Base-by-base conservation (phyloP, 2,329 filamentous ascomycete species). In the Ambrosiella xylebori region DNA sequence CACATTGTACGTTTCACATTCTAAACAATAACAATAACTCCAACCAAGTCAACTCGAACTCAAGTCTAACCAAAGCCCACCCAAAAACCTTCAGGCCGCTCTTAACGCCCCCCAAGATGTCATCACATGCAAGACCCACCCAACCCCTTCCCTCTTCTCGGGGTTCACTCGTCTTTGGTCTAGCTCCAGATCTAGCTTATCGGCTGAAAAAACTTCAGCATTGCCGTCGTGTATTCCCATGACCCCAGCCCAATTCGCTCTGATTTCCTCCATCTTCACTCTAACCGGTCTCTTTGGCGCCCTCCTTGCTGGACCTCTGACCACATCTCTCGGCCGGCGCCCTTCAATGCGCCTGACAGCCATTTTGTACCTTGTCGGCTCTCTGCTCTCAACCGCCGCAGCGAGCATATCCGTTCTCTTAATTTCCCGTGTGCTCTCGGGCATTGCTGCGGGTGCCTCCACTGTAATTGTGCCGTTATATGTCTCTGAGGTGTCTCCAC, bases 381-480 rank as follows among this genome's bases (percentile, higher is more conserved):
- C 90, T 0, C 64, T 82, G 2, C 74, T 90, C 57, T 88, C 94
- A 71, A 83, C 88, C 0, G 65, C 90, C 7, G 80, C 90, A 0
- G 72, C 76, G 2, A 81, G 77, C 44, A 84, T 94, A 15, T 70
- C 76, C 2, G 67, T 85, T 37, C 75, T 98, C 70, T 78, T 80
- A 0, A 62, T 86, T 13, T 93, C 91, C 4, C 79, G 93, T 19
- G 73, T 95, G 19, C 67, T 97, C 12, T 84, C 86, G 7, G 93
- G 93, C 9, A 68, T 95, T 1, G 90, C 87, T 6, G 89, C 89
- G 5, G 93, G 93, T 19, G 88, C 89, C 1, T 81, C 89, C 1
- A 91, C 93, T 2, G 93, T 98, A 17, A 87, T 96, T 40, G 89
- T 94, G 2, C 93, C 93, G 0, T 80, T 98, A 17, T 98, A 95